phyloP scores from a whole-genome alignment of 345 rosid genomes.

The Durio zibethinus region DNA sequence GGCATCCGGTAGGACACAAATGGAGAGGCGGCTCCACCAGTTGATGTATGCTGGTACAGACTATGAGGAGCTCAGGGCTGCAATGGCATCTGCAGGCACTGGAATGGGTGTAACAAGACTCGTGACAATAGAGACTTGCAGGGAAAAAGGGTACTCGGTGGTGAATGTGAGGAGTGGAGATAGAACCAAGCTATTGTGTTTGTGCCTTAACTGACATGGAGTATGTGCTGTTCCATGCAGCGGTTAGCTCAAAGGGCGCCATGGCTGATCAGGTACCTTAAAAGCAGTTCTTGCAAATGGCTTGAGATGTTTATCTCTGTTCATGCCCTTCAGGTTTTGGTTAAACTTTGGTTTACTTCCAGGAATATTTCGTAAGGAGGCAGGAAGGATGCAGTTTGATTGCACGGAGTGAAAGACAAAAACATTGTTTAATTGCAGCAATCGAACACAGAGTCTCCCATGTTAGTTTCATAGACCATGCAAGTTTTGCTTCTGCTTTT shows the following conservation, averaged over 20 bases:
- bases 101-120: slow-evolving; percentile 47
- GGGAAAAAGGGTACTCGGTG: slow-evolving; percentile 69
- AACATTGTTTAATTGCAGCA: slow-evolving; percentile 71
- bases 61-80: slow-evolving; percentile 49
- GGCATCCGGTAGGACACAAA: slow-evolving; percentile 50
- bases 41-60: slow-evolving; percentile 63
- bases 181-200: slow-evolving; percentile 67
- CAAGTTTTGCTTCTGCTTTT: neutral
- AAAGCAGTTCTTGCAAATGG: neutral
- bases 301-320: neutral
- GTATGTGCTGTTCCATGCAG: slow-evolving; percentile 85
- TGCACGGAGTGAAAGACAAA: slow-evolving; percentile 49
- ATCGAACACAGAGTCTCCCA: slow-evolving; percentile 62
- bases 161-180: slow-evolving; percentile 67
- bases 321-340: neutral
- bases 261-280: slow-evolving; percentile 63
- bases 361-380: slow-evolving; percentile 85
- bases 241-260: slow-evolving; percentile 56
- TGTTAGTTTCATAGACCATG: slow-evolving; percentile 21
- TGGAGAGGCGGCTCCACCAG: slow-evolving; percentile 85
- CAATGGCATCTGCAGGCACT: slow-evolving; percentile 34
- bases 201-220: slow-evolving; percentile 78
- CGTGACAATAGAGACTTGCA: slow-evolving; percentile 68
- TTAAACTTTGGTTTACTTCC: slow-evolving; percentile 9
- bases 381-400: slow-evolving; percentile 68